phyloP scores from a whole-genome alignment of 208 protist genomes.

The Leishmania braziliensis region DNA sequence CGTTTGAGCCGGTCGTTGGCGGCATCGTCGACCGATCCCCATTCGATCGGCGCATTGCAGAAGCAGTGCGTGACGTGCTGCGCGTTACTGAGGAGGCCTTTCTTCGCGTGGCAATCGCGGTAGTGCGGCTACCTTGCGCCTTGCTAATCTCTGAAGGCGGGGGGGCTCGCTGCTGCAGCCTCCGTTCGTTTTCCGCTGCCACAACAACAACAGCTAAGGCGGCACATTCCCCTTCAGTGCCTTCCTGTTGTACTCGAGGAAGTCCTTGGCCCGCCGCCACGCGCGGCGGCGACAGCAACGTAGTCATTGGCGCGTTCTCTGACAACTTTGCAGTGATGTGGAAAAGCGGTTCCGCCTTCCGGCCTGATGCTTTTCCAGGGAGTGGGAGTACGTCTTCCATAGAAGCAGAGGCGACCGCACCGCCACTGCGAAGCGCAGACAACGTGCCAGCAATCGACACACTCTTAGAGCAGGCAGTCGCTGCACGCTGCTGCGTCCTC shows the following conservation, averaged over 20 bases:
- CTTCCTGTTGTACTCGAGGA: not conserved
- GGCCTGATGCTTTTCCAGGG: not conserved
- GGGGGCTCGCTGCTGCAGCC: not conserved
- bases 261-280: not conserved
- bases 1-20: not conserved
- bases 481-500: slow-evolving; percentile 17
- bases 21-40: not conserved
- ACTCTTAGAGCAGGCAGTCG: slow-evolving; percentile 12
- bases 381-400: not conserved
- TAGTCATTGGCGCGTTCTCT: not conserved
- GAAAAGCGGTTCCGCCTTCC: not conserved
- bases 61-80: not conserved
- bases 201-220: not conserved
- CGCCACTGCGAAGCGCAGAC: not conserved
- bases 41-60: not conserved
- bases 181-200: not conserved
- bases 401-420: not conserved
- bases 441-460: not conserved
- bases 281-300: not conserved
- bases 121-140: not conserved
- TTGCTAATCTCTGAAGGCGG: not conserved
- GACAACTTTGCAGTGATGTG: not conserved
- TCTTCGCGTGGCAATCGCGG: not conserved
- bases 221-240: not conserved
- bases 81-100: not conserved